Conservation (phyloP, 352 stramenopile species). For the Globisporangium lucens region DNA sequence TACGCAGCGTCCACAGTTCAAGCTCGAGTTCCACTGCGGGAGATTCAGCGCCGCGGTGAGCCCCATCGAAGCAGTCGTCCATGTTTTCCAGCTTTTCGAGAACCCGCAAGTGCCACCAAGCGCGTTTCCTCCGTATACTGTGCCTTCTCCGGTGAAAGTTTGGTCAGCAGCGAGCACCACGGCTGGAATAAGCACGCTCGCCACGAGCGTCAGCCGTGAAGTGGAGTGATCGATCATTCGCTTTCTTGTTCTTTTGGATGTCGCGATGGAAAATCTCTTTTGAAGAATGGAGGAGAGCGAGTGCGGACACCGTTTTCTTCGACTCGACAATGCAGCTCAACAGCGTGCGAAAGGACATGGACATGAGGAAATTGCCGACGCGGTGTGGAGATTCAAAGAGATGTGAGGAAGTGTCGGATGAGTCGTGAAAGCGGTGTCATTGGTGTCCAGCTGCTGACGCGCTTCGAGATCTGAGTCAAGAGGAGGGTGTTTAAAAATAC, state of each 20-base stretch:
- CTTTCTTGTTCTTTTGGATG: not conserved
- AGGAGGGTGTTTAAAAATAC: too few species aligned
- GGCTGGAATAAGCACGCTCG: not conserved
- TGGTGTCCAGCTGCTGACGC: too few species aligned
- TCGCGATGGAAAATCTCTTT: too few species aligned
- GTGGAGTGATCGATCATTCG: not conserved
- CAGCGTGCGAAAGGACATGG: too few species aligned
- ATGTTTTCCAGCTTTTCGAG: slow-evolving; percentile 2
- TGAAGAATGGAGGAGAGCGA: too few species aligned
- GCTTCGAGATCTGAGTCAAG: too few species aligned
- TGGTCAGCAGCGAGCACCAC: not conserved
- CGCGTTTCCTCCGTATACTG: not conserved
- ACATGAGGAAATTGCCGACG: too few species aligned
- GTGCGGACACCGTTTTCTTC: too few species aligned
- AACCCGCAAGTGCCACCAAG: slow-evolving; percentile 9
- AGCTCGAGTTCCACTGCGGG: slow-evolving; percentile 11
- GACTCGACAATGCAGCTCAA: too few species aligned
- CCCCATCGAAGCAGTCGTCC: slow-evolving; percentile 7
- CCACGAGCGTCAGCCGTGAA: not conserved
- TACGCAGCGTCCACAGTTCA: slow-evolving; percentile 16
- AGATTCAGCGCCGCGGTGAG: slow-evolving; percentile 14
- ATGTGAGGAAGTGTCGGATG: too few species aligned
- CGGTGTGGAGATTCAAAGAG: too few species aligned
- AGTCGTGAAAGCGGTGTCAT: too few species aligned
- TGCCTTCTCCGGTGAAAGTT: not conserved